Conservation (phyloP, 2,329 filamentous ascomycete genomes). For the Penicillium sp. region DNA sequence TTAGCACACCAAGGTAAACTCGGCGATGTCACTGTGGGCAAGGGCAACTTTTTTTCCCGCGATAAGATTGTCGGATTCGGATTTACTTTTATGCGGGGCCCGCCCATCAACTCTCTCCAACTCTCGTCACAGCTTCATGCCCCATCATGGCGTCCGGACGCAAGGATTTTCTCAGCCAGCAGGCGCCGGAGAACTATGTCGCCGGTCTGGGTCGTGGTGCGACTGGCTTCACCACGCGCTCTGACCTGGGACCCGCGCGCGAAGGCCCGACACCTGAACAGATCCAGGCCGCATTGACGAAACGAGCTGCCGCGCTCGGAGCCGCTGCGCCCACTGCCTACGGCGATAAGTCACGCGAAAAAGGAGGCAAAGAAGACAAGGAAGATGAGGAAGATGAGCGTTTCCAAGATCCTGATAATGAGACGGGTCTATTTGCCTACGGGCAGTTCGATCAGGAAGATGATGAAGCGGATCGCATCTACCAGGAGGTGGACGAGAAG, state of each 20-base stretch:
- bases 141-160: slow-evolving; percentile 54
- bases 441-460: slow-evolving; percentile 97
- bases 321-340: slow-evolving; percentile 68
- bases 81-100: slow-evolving; percentile 17
- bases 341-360: slow-evolving; percentile 63
- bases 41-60: slow-evolving; percentile 24
- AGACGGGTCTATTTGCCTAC: slow-evolving; percentile 89
- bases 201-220: slow-evolving; percentile 96
- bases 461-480: slow-evolving; percentile 94
- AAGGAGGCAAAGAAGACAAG: slow-evolving; percentile 56
- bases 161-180: slow-evolving; percentile 85
- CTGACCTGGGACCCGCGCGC: slow-evolving; percentile 88
- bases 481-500: slow-evolving; percentile 90
- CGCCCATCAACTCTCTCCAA: slow-evolving; percentile 6
- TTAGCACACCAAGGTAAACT: not conserved
- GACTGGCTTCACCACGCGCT: slow-evolving; percentile 95
- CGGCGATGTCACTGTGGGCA: slow-evolving; percentile 11
- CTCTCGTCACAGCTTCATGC: slow-evolving; percentile 1
- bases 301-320: slow-evolving; percentile 78
- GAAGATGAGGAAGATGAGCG: slow-evolving; percentile 73
- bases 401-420: slow-evolving; percentile 95
- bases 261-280: slow-evolving; percentile 96
- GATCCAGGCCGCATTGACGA: slow-evolving; percentile 95
- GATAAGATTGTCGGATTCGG: slow-evolving; percentile 28
- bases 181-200: slow-evolving; percentile 81